phyloP scores from a whole-genome alignment of 1,139 yeast species.

The Saccharomyces hybrid region DNA sequence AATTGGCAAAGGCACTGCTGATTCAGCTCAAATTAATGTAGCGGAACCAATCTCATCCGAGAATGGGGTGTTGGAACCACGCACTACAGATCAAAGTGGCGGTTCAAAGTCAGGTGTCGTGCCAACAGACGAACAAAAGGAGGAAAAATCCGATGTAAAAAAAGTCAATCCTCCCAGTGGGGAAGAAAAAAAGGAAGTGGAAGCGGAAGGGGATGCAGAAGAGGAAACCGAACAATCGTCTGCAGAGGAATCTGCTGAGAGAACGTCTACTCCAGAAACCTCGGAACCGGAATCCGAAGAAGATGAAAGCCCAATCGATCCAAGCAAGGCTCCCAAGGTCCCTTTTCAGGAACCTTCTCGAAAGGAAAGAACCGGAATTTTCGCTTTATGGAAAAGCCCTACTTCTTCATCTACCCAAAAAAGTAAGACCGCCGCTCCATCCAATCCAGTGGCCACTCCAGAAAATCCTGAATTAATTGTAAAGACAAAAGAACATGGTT shows the following conservation, averaged over 20 bases:
- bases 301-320: conserved; percentile 12
- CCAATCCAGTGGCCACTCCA: conserved; percentile 25
- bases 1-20: background rate
- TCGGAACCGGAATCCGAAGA: conserved; percentile 5
- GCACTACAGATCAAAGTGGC: background rate
- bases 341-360: conserved; percentile 8
- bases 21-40: background rate
- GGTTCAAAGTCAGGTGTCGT: conserved; percentile 6
- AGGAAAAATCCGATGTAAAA: background rate
- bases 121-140: conserved; percentile 1
- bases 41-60: background rate
- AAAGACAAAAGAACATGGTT: conserved; percentile 21
- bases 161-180: background rate
- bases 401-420: conserved; percentile 3
- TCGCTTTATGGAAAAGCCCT: background rate
- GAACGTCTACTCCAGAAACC: conserved; percentile 1
- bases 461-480: conserved; percentile 28
- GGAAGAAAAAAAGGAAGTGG: background rate
- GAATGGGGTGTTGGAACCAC: background rate
- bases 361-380: conserved; percentile 3
- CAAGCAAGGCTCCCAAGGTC: conserved; percentile 19
- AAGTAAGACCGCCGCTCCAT: conserved; percentile 3
- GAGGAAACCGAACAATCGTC: background rate
- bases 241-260: background rate
- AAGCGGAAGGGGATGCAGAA: background rate